phyloP scores from a whole-genome alignment of 225 moss, liverwort and hornwort species.

The Rhytidiadelphus loreus region DNA sequence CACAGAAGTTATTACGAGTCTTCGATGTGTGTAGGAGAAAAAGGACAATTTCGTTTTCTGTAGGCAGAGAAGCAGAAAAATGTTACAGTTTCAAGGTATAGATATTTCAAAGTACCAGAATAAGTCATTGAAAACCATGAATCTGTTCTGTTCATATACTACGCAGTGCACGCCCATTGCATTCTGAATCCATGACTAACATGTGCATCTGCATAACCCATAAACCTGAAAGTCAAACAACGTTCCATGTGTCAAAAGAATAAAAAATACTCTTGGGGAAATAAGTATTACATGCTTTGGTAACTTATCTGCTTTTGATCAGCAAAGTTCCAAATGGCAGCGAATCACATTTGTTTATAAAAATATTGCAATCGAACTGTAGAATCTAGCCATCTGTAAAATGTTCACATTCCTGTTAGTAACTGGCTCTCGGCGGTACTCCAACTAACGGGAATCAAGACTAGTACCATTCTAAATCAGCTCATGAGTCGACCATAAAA shows the following conservation, averaged over 20 bases:
- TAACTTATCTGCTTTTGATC: background rate
- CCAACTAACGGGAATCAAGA: background rate
- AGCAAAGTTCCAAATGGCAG: background rate
- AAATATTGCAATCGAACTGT: background rate
- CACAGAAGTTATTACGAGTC: too few relatives aligned
- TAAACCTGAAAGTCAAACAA: background rate
- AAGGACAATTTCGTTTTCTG: background rate
- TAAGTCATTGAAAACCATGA: background rate
- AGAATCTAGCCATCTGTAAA: background rate
- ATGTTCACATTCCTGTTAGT: background rate
- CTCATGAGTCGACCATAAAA: background rate
- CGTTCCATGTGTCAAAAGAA: background rate
- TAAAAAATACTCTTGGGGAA: background rate
- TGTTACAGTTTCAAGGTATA: background rate
- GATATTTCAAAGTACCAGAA: background rate
- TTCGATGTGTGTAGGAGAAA: background rate
- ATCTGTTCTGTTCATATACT: background rate
- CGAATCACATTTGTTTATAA: background rate
- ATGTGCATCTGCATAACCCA: background rate
- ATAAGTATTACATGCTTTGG: background rate
- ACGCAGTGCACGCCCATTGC: background rate
- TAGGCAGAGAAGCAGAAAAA: background rate
- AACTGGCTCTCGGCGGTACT: background rate
- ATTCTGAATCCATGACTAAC: background rate
- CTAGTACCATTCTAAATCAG: background rate